Conservation (phyloP, 306 rosid genomes). For the Pueraria montana region DNA sequence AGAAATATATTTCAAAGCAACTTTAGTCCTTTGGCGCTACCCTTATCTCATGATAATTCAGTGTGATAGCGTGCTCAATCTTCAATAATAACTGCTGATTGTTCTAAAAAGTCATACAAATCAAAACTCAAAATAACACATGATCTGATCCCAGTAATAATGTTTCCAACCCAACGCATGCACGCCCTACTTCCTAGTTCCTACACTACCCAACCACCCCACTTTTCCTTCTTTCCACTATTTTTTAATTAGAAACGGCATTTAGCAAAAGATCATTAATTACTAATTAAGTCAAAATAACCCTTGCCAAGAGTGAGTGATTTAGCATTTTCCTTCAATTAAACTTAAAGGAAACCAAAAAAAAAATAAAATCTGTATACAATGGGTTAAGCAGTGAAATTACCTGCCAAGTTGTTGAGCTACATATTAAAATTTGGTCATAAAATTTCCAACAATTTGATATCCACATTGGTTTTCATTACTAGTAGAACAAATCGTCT, state of each 20-base stretch:
- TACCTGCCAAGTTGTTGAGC: too few species aligned
- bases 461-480: background rate
- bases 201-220: too few species aligned
- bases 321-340: too few species aligned
- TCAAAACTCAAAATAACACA: constrained; percentile 1
- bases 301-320: background rate
- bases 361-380: too few species aligned
- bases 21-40: constrained; percentile 36
- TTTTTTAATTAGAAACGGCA: background rate
- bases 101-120: background rate
- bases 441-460: background rate
- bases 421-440: background rate
- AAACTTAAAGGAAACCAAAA: too few species aligned
- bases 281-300: background rate
- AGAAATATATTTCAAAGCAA: constrained; percentile 20
- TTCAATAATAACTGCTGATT: background rate
- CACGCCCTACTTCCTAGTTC: background rate
- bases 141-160: constrained; percentile 25
- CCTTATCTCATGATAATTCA: background rate
- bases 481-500: background rate
- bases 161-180: background rate
- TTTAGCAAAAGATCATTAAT: background rate
- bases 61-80: background rate
- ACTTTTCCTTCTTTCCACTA: too few species aligned
- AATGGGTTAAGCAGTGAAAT: too few species aligned